Evolutionary conservation across 495 filamentous ascomycete genomes (phyloP).

Genomic region (Neurospora hispaniola): DNA sequence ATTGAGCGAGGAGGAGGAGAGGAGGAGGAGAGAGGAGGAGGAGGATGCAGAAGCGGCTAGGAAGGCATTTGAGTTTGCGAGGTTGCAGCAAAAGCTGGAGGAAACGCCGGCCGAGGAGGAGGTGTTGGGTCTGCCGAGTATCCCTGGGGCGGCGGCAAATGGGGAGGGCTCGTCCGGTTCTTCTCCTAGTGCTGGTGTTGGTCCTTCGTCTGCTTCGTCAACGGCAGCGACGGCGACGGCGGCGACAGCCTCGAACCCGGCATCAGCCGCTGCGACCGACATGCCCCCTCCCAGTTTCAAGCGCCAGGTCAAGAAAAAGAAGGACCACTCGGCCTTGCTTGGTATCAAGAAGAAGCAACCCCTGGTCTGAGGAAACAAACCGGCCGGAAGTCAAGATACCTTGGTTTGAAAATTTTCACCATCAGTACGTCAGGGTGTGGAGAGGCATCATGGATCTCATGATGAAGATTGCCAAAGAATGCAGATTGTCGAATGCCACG

Average conservation of each 20-base stretch:
- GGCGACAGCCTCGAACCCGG: slow-evolving; percentile 18
- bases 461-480: background rate
- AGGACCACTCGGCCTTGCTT: slow-evolving; percentile 55
- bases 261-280: slow-evolving; percentile 13
- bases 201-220: slow-evolving; percentile 17
- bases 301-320: slow-evolving; percentile 73
- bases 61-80: slow-evolving; percentile 59
- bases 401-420: background rate
- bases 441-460: background rate
- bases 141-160: slow-evolving; percentile 7
- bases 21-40: slow-evolving; percentile 52
- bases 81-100: slow-evolving; percentile 32
- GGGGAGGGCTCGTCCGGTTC: background rate
- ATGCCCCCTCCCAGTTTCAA: slow-evolving; percentile 63
- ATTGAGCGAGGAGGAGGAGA: slow-evolving; percentile 38
- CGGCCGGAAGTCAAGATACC: background rate
- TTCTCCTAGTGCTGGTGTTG: background rate
- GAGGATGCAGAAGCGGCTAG: slow-evolving; percentile 83
- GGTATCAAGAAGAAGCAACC: slow-evolving; percentile 87
- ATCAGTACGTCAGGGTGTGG: background rate
- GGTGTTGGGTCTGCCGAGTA: background rate
- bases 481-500: background rate
- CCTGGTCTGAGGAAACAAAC: slow-evolving; percentile 23
- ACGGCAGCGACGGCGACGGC: slow-evolving; percentile 3
- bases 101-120: slow-evolving; percentile 39